phyloP scores from a whole-genome alignment of 148 eudicot species.

The Silene latifolia region DNA sequence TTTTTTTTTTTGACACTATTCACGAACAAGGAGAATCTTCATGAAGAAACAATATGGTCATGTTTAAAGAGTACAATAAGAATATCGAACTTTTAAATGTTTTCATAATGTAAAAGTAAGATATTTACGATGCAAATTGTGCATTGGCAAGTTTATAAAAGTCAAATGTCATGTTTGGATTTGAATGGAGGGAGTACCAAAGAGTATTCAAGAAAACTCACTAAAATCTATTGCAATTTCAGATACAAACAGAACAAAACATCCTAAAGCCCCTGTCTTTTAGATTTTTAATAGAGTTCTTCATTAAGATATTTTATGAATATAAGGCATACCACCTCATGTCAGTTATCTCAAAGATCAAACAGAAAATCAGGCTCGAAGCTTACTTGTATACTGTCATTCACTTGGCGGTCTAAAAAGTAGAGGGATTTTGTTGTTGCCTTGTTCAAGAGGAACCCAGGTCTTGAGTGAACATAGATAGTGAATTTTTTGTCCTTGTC shows the following conservation, averaged over 20 bases:
- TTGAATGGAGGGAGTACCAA: too few species aligned
- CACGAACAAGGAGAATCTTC: too few species aligned
- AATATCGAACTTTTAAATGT: too few species aligned
- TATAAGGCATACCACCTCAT: not conserved
- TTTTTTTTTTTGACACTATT: too few species aligned
- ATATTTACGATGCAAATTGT: too few species aligned
- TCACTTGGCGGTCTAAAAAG: conserved; percentile 78
- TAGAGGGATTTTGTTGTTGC: conserved; percentile 71
- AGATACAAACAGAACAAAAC: not conserved
- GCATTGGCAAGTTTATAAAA: too few species aligned
- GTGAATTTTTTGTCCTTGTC: conserved; percentile 68
- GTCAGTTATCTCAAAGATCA: conserved; percentile 5
- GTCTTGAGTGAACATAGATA: conserved; percentile 83
- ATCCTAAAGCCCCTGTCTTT: not conserved
- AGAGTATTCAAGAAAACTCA: not conserved
- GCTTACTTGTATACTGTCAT: conserved; percentile 76
- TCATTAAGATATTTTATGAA: not conserved
- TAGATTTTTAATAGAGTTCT: not conserved
- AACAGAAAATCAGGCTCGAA: not conserved
- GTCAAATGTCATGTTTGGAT: too few species aligned
- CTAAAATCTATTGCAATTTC: not conserved
- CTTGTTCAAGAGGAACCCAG: conserved; percentile 70
- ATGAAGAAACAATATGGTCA: too few species aligned
- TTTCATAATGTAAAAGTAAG: too few species aligned
- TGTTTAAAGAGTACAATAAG: too few species aligned